Percentiles rank a stretch among this genome's conserved stretches.
phyloP scores from a whole-genome alignment of 352 stramenopile species.

The Phytopythium boreale region DNA sequence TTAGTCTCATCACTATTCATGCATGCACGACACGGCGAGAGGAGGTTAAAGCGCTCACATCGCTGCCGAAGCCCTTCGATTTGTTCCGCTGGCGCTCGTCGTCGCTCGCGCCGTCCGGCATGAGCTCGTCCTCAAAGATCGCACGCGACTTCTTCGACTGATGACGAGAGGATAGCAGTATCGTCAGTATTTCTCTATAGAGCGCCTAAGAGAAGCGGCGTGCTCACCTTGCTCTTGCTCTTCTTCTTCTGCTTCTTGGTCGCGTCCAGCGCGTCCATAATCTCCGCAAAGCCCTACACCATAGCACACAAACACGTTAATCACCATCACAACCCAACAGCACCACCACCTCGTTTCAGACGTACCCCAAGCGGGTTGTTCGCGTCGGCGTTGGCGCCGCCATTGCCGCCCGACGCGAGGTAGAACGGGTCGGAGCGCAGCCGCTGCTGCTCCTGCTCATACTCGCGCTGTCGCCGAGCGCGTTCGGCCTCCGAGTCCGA shows the following conservation, averaged over 20 bases:
- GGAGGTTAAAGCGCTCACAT: conserved; percentile 4
- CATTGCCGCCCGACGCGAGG: conserved; percentile 43
- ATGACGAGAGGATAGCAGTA: not conserved
- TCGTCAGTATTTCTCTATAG: too few species aligned
- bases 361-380: conserved; percentile 12
- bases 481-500: conserved; percentile 40
- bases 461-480: conserved; percentile 34
- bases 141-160: conserved; percentile 45
- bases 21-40: not conserved
- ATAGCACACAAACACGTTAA: conserved; percentile 7
- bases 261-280: conserved; percentile 72
- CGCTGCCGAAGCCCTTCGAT: conserved; percentile 26
- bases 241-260: conserved; percentile 66
- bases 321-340: not conserved
- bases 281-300: conserved; percentile 67
- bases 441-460: conserved; percentile 56
- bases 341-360: conserved; percentile 10
- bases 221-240: conserved; percentile 51
- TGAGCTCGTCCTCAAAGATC: conserved; percentile 71
- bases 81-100: conserved; percentile 59
- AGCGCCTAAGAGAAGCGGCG: too few species aligned
- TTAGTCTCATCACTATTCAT: not conserved
- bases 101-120: conserved; percentile 77
- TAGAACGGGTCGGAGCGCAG: conserved; percentile 83
- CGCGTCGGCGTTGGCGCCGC: conserved; percentile 29